Evolutionary conservation across 2,329 filamentous ascomycete genomes (phyloP).

Genomic region (Fusarium drepaniforme): DNA sequence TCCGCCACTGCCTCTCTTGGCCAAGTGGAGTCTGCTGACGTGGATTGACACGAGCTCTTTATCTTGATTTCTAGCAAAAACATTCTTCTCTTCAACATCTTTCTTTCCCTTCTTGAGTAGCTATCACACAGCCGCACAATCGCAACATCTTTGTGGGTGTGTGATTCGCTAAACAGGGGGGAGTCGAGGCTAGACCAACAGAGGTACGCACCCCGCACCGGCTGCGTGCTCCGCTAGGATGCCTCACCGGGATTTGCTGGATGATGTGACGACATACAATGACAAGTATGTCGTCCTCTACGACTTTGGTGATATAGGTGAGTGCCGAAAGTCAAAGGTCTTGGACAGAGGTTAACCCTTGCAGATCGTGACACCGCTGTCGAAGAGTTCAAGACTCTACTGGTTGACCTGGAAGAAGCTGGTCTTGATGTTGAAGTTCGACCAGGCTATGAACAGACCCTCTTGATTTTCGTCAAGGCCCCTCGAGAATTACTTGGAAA

Average conservation of each 20-base stretch:
- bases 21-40: conserved; percentile 44
- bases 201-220: not conserved
- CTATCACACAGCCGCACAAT: not conserved
- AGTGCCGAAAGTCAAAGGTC: not conserved
- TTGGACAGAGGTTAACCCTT: not conserved
- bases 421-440: conserved; percentile 80
- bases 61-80: not conserved
- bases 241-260: conserved; percentile 13
- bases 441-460: conserved; percentile 74
- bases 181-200: conserved; percentile 15
- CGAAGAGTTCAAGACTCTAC: conserved; percentile 57
- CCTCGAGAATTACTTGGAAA: conserved; percentile 73
- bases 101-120: not conserved
- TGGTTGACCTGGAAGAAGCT: conserved; percentile 70
- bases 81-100: not conserved
- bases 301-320: conserved; percentile 52
- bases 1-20: conserved; percentile 29
- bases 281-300: conserved; percentile 57
- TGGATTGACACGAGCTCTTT: conserved; percentile 20
- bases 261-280: conserved; percentile 43
- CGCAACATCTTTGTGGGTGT: not conserved
- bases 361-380: conserved; percentile 51
- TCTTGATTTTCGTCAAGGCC: conserved; percentile 76
- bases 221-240: conserved; percentile 2
- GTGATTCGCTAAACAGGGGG: not conserved